Evolutionary conservation across 108 stramenopile genomes (phyloP), one percentile per base, ranked within the genome.

Genomic region (Skeletonema marinoi): DNA sequence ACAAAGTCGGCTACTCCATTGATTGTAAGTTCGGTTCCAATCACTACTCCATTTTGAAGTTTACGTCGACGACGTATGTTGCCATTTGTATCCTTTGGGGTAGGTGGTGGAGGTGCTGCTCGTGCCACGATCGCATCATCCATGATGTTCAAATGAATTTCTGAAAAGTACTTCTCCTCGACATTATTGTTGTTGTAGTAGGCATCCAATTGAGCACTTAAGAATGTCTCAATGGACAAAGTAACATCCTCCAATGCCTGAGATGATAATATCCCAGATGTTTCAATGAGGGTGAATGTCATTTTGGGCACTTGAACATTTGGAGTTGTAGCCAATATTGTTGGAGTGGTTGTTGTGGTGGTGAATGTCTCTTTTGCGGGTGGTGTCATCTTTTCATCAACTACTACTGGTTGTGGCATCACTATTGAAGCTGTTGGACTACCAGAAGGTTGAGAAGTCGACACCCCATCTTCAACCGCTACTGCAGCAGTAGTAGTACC

Each of bases 281-380:
- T 56, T 56, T 56, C 54, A 17, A 56, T 56, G 8, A 56, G 54
- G 2, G 54, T 56, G 54, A 56, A 56, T 56, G 16, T 56, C 21
- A 56, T 56, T 56, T 56, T 56, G 54, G 54, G 54, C 29, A 56
- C 17, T 56, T 56, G 54, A 29, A 56, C 54, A n/a, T 41, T 41
- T 12, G 39, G 39, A 11, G 3, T 12, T 12, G 39, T 41, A 2
- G 10, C 39, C 11, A 12, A 12, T 12, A 10, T 2, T 12, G 39
- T 10, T 12, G 39, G 8, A 41, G 39, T 6, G 4, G 6, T 4
- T 35, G 33, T 35, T 35, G 33, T 41, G 39, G 39, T 12, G 2
- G 39, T 12, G 39, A 12, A 12, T 11, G 39, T 41, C 11, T 12
- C 11, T 12, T 41, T 11, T 41, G 11, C 39, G 1, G 39, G 39